A percentile compares a stretch with the other conserved stretches of the same genome.
Evolutionary conservation across 129 eudicot species (phyloP).

Genomic region (Daucus carota): DH1_v3.0 NC_030385.2:36918501-36919000

Average conservation of each 20-base stretch:
- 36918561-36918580: background rate
- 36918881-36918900: background rate
- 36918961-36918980: conserved; percentile 27
- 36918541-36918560: background rate
- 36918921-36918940: too few relatives aligned
- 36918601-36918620: background rate
- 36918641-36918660: background rate
- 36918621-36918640: background rate
- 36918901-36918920: background rate
- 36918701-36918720: background rate
- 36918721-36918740: background rate
- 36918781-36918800: background rate
- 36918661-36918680: background rate
- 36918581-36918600: background rate
- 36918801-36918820: too few relatives aligned
- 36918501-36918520: background rate
- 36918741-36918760: background rate
- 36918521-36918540: background rate
- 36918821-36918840: background rate
- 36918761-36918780: background rate
- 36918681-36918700: background rate
- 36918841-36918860: background rate
- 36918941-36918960: conserved; percentile 10
- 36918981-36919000: conserved; percentile 91
- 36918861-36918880: background rate